Evolutionary conservation across 495 filamentous ascomycete genomes (phyloP), one percentile per base, ranked within the genome.

Genomic region (Annulohypoxylon moriforme): DNA sequence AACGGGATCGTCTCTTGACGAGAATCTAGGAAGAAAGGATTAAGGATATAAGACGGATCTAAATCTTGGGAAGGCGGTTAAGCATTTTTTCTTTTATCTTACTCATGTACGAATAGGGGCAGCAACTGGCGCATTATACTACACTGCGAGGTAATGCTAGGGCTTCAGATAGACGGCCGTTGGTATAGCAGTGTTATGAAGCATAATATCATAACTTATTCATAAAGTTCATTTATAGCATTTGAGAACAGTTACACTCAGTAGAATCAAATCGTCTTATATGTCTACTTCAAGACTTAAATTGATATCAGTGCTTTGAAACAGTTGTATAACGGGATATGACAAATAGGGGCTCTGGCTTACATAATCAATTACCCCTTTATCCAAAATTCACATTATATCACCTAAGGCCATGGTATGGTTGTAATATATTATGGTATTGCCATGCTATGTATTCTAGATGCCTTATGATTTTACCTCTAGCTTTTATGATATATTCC

Each of bases 1-100:
- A 9, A 68, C 61, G 20, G 64, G 42, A 64, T 77, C 73, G 20
- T 74, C 75, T 9, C 75, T 76, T 60, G 73, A 76, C 55, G 75
- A 76, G 64, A 42, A 77, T 67, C 34, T 72, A 34, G 73, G 71
- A 40, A 74, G 63, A 29, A 76, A 74, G 59, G 62, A 75, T 29
- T 76, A 60, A 59, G 47, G 33, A 46, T 25, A 13, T 42, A 22
- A 25, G 33, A n/a, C n/a, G 2, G 2, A 42, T 25, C 7, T 42
- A 6, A 22, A 38, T 20, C 14, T 55, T 56, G 46, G 33, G 10
- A 53, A 33, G 9, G 46, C 4, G 55, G 13, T 13, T 44, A 6
- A 38, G 14, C 36, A 38, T 16, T 53, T 44, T 42, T 13, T n/a
- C 2, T 27, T 18, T 20, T 38, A 0, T 59, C 34, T 22, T 50